Conservation (phyloP, 495 filamentous ascomycete species). For the Delitschia confertaspora region DNA sequence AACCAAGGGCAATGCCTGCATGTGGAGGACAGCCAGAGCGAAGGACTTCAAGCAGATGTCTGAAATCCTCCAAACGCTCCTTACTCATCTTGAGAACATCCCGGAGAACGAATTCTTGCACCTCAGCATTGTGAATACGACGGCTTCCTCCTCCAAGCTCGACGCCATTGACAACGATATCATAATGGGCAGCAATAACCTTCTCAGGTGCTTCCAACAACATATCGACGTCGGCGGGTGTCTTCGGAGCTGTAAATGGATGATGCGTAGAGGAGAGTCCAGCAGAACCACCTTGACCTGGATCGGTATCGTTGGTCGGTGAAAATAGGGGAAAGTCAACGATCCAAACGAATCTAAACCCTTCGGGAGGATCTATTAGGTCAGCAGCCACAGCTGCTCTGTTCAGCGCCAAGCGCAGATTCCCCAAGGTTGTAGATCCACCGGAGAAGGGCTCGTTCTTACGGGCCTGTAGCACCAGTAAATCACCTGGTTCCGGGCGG, state of each 20-base stretch:
- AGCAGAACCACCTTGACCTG: conserved; percentile 71
- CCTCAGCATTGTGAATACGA: conserved; percentile 76
- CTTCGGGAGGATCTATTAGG: conserved; percentile 45
- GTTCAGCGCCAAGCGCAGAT: conserved; percentile 63
- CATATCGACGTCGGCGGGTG: conserved; percentile 61
- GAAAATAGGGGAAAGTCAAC: conserved; percentile 87
- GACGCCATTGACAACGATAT: conserved; percentile 90
- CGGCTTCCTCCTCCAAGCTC: conserved; percentile 89
- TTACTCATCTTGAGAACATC: conserved; percentile 59
- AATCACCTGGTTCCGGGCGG: conserved; percentile 55
- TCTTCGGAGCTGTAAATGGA: conserved; percentile 85
- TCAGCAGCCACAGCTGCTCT: conserved; percentile 51
- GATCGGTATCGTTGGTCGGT: conserved; percentile 55
- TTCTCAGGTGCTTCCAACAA: conserved; percentile 62
- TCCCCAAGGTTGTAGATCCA: conserved; percentile 72
- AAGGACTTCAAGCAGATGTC: conserved; percentile 74
- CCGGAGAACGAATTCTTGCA: conserved; percentile 79
- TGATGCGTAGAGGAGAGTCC: conserved; percentile 87
- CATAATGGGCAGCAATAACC: conserved; percentile 77
- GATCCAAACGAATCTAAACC: conserved; percentile 72
- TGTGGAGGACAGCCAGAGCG: conserved; percentile 91
- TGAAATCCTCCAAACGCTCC: conserved; percentile 63
- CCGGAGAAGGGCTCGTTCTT: conserved; percentile 49
- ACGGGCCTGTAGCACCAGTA: conserved; percentile 75
- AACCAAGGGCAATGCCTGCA: conserved; percentile 85